These are phyloP conservation scores for Taphrina betulina DNA, from an alignment of 1,139 yeast species.

Conservation along the genomic window DNA sequence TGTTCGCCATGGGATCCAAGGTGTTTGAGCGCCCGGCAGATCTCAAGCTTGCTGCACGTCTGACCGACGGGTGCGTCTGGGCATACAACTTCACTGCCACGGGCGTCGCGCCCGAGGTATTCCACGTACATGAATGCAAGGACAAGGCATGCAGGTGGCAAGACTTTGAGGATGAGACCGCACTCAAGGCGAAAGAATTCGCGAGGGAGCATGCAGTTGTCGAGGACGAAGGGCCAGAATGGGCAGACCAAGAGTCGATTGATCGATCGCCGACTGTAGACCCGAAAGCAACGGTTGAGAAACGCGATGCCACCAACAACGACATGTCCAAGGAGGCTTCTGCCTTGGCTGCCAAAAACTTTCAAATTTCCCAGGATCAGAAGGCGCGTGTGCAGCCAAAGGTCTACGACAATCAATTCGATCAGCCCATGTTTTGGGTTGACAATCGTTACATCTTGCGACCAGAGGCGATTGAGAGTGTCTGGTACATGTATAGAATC, in stretches of 20 bases:
- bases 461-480: slow-evolving; percentile 75
- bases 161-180: slow-evolving; percentile 16
- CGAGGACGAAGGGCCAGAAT: not conserved
- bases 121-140: slow-evolving; percentile 43
- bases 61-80: slow-evolving; percentile 68
- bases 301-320: not conserved
- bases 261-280: not conserved
- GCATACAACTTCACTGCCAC: slow-evolving; percentile 53
- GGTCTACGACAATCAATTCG: not conserved
- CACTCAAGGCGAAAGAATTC: not conserved
- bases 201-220: not conserved
- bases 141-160: slow-evolving; percentile 41
- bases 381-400: not conserved
- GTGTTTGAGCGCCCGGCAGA: slow-evolving; percentile 55
- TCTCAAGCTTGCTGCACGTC: slow-evolving; percentile 56
- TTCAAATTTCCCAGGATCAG: not conserved
- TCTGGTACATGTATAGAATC: slow-evolving; percentile 68
- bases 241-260: not conserved
- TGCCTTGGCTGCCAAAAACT: slow-evolving; percentile 1
- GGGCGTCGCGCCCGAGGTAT: slow-evolving; percentile 51
- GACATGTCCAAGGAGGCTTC: not conserved
- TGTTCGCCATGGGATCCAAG: slow-evolving; percentile 66
- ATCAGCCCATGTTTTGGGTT: slow-evolving; percentile 5
- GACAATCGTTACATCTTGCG: slow-evolving; percentile 55
- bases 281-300: not conserved